Evolutionary conservation across 768 basidiomycete species (phyloP).

Genomic region (Astraeus odoratus): DNA sequence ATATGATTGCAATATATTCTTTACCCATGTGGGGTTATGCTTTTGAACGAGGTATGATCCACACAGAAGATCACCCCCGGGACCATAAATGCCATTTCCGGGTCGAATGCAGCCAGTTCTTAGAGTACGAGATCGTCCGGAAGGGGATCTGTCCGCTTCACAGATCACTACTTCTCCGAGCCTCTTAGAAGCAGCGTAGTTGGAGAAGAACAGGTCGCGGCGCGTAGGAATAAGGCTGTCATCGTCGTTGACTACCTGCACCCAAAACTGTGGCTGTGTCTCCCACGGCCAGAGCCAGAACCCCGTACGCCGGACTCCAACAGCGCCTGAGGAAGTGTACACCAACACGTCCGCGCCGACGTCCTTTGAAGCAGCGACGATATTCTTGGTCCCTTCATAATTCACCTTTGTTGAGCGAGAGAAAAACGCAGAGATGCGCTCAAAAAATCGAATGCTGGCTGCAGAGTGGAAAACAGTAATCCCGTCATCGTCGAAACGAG

Average conservation of each 20-base stretch:
- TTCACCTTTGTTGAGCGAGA: slow-evolving; percentile 56
- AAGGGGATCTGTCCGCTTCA: slow-evolving; percentile 31
- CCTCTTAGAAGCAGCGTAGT: slow-evolving; percentile 65
- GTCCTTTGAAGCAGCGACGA: slow-evolving; percentile 49
- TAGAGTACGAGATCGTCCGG: slow-evolving; percentile 29
- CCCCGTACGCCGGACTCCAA: slow-evolving; percentile 48
- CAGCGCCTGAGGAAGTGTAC: slow-evolving; percentile 70
- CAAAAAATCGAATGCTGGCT: slow-evolving; percentile 74
- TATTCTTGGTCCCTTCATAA: slow-evolving; percentile 58
- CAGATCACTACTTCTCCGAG: slow-evolving; percentile 47
- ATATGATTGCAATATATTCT: slow-evolving; percentile 53
- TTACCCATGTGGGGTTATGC: slow-evolving; percentile 58
- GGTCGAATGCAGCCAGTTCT: slow-evolving; percentile 74
- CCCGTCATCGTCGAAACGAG: slow-evolving; percentile 16
- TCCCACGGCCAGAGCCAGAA: slow-evolving; percentile 78
- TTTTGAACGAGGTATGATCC: slow-evolving; percentile 56
- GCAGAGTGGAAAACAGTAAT: slow-evolving; percentile 73
- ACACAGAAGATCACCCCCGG: slow-evolving; percentile 64
- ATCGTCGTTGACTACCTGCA: slow-evolving; percentile 62
- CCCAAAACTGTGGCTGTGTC: slow-evolving; percentile 43
- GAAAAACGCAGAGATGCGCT: slow-evolving; percentile 47
- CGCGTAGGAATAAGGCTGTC: slow-evolving; percentile 43
- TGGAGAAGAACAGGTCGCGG: slow-evolving; percentile 67
- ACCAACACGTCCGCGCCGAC: slow-evolving; percentile 53
- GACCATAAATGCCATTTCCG: slow-evolving; percentile 70